A percentile compares a stretch with the other conserved stretches of the same genome.
phyloP scores from a whole-genome alignment of 768 basidiomycete species.

The Hygrocybe coccinea region DNA sequence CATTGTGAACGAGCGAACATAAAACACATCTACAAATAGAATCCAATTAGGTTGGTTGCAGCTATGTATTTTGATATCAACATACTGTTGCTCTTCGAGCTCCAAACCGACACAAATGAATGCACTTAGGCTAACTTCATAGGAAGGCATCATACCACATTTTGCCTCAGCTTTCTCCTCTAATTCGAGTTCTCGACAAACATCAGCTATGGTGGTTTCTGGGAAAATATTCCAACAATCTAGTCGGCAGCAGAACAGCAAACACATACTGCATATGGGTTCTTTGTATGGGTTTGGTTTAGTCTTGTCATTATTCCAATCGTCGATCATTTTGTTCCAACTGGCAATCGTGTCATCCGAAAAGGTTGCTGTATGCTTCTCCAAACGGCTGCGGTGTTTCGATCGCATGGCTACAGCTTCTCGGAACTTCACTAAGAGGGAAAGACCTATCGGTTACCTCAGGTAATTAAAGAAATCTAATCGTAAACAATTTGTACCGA shows the following conservation, averaged over 20 bases:
- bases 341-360: neutral
- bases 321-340: slow-evolving; percentile 6
- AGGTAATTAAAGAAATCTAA: neutral
- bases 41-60: neutral
- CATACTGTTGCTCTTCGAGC: slow-evolving; percentile 20
- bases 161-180: slow-evolving; percentile 9
- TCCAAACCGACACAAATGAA: slow-evolving; percentile 16
- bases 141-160: slow-evolving; percentile 3
- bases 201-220: neutral
- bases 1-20: slow-evolving; percentile 3
- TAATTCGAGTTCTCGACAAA: neutral
- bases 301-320: slow-evolving; percentile 9
- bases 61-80: neutral
- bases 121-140: slow-evolving; percentile 13
- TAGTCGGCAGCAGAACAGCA: neutral
- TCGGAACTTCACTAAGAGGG: neutral
- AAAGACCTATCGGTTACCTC: neutral
- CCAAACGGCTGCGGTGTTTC: neutral
- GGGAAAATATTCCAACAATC: slow-evolving; percentile 8
- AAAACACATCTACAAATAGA: neutral
- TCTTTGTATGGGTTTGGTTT: slow-evolving; percentile 10
- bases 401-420: neutral
- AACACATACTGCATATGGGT: slow-evolving; percentile 12
- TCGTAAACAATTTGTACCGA: neutral
- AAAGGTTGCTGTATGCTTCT: neutral